Conservation (phyloP, 129 eudicot genomes). For the Smallanthus sonchifolius region DNA sequence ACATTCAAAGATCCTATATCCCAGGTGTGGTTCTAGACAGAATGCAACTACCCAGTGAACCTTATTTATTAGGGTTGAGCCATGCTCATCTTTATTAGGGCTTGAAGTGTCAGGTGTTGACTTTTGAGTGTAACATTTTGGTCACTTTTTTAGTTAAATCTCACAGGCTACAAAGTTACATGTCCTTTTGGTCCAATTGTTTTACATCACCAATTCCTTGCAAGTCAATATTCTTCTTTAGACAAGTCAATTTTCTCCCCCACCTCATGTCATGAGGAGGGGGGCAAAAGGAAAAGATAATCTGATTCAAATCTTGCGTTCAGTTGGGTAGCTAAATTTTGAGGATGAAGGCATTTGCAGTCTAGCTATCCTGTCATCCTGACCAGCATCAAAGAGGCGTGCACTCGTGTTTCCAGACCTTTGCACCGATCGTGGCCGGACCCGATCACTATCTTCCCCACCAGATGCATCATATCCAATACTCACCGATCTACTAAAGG, state of each 20-base stretch:
- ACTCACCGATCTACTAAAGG: constrained; percentile 71
- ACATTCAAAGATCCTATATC: too few species aligned
- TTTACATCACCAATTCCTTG: constrained; percentile 11
- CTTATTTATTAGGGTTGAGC: too few species aligned
- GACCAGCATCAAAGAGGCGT: constrained; percentile 52
- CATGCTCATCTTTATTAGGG: too few species aligned
- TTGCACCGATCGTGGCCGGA: constrained; percentile 49
- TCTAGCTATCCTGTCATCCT: constrained; percentile 33
- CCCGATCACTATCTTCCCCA: constrained; percentile 95
- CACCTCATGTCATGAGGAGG: not conserved
- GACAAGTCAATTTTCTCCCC: not conserved
- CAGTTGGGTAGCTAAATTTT: constrained; percentile 27
- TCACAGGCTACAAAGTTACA: not conserved
- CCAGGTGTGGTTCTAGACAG: too few species aligned
- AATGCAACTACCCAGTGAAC: too few species aligned
- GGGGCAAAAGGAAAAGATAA: not conserved
- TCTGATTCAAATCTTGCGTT: constrained; percentile 14
- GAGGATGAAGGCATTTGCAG: constrained; percentile 26
- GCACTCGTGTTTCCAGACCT: constrained; percentile 56
- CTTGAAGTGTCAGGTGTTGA: too few species aligned
- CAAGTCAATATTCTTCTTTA: constrained; percentile 1
- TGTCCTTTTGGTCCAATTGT: not conserved
- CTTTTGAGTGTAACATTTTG: not conserved
- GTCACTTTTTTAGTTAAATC: not conserved
- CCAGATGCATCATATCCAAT: constrained; percentile 98